Conservation (phyloP, 2,329 filamentous ascomycete species). For the Colletotrichum camelliae region DNA sequence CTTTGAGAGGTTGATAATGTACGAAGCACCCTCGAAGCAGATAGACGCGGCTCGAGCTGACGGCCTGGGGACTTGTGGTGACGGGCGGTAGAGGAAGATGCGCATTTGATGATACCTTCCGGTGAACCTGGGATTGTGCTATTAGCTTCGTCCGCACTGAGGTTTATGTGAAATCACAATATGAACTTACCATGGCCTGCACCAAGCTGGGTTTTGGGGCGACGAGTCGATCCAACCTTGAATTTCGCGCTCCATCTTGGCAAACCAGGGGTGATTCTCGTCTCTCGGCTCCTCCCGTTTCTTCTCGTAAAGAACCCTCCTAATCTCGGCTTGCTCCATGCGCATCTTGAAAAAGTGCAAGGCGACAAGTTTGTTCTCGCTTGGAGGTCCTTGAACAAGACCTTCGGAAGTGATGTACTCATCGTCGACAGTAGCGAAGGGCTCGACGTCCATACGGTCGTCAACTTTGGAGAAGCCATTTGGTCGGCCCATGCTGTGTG, state of each 20-base stretch:
- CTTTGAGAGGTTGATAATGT: conserved; percentile 81
- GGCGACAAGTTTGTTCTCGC: conserved; percentile 84
- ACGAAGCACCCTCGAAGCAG: conserved; percentile 83
- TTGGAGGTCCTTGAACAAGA: conserved; percentile 73
- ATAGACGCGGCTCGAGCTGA: conserved; percentile 77
- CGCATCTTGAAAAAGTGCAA: conserved; percentile 96
- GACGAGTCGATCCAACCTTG: conserved; percentile 79
- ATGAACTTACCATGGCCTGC: conserved; percentile 75
- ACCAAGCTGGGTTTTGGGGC: conserved; percentile 74
- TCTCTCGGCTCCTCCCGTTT: conserved; percentile 78
- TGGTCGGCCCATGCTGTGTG: conserved; percentile 86
- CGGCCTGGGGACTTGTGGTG: conserved; percentile 88
- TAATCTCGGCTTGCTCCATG: conserved; percentile 84
- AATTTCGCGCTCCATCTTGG: conserved; percentile 78
- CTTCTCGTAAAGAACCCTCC: conserved; percentile 83
- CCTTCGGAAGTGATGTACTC: conserved; percentile 80
- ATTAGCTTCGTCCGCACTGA: neutral
- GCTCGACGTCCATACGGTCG: conserved; percentile 84
- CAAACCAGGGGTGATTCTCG: conserved; percentile 88
- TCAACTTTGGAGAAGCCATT: conserved; percentile 82
- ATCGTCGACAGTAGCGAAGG: conserved; percentile 84
- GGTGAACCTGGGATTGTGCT: conserved; percentile 56
- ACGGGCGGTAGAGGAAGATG: conserved; percentile 86
- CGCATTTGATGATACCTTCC: conserved; percentile 85
- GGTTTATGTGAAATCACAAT: neutral